A percentile compares a stretch with the other conserved stretches of the same genome.
Conservation (phyloP, 2,329 filamentous ascomycete genomes). For the Verticillium longisporum region DNA sequence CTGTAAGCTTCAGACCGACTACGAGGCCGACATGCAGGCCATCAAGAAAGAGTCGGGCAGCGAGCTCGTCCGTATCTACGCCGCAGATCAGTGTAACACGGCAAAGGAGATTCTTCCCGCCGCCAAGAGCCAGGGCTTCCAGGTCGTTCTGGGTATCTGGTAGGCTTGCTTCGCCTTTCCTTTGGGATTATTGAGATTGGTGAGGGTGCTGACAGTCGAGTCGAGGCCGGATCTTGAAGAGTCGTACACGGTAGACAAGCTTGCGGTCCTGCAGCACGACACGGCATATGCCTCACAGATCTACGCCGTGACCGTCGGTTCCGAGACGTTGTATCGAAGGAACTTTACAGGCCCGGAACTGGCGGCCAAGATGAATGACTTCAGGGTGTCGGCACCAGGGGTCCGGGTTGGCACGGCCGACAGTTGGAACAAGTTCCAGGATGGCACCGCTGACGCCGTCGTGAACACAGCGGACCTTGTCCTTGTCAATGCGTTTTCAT, state of each 20-base stretch:
- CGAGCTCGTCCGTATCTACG: conserved; percentile 59
- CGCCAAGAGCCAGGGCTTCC: conserved; percentile 56
- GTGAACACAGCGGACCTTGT: conserved; percentile 53
- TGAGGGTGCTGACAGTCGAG: background rate
- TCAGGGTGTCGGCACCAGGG: conserved; percentile 46
- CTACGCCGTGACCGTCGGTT: conserved; percentile 64
- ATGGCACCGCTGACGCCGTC: conserved; percentile 60
- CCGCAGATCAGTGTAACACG: conserved; percentile 59
- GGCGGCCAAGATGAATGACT: conserved; percentile 52
- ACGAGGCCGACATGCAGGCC: conserved; percentile 57
- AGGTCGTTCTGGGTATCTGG: conserved; percentile 68
- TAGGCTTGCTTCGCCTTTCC: conserved; percentile 22
- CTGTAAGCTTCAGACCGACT: conserved; percentile 59
- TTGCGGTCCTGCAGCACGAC: conserved; percentile 35
- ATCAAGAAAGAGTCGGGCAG: conserved; percentile 42
- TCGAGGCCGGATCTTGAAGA: conserved; percentile 54
- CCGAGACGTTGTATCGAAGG: conserved; percentile 63
- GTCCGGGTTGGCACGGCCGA: conserved; percentile 62
- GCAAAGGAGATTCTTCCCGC: conserved; percentile 58
- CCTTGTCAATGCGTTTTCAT: conserved; percentile 63
- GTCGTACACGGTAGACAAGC: conserved; percentile 54
- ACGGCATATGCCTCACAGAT: conserved; percentile 49
- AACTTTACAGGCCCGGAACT: conserved; percentile 57
- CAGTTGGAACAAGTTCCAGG: conserved; percentile 65
- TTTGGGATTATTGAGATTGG: background rate